Evolutionary conservation across 768 basidiomycete genomes (phyloP).

Genomic region (Pseudohyphozyma bogoriensis): DNA sequence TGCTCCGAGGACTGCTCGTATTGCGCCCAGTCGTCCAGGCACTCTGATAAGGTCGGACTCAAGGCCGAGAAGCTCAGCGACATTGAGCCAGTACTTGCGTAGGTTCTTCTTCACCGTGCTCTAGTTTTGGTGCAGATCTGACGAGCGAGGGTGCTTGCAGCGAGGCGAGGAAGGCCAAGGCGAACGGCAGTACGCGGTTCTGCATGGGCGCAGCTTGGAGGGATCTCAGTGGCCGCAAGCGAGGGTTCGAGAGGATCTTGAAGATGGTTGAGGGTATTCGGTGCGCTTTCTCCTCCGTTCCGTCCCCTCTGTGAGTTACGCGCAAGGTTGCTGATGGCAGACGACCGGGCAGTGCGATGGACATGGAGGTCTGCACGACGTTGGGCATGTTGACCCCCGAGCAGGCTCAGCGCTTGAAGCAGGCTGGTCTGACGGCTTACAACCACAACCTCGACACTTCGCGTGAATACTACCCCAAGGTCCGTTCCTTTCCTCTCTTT

Average conservation of each 20-base stretch:
- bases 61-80: constrained; percentile 78
- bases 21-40: constrained; percentile 93
- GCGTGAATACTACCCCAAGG: constrained; percentile 88
- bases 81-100: constrained; percentile 76
- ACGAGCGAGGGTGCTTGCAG: constrained; percentile 11
- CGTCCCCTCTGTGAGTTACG: not conserved
- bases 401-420: constrained; percentile 81
- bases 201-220: constrained; percentile 99
- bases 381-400: constrained; percentile 92
- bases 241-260: constrained; percentile 85
- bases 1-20: constrained; percentile 97
- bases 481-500: constrained; percentile 34
- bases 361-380: constrained; percentile 98
- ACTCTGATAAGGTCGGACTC: constrained; percentile 62
- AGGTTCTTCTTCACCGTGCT: not conserved
- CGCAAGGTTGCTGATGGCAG: not conserved
- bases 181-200: constrained; percentile 90
- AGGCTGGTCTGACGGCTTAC: constrained; percentile 92
- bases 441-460: constrained; percentile 99
- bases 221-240: constrained; percentile 81
- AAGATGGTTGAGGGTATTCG: constrained; percentile 62
- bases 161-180: constrained; percentile 87
- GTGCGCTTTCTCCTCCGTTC: constrained; percentile 9
- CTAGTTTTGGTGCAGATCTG: not conserved
- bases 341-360: constrained; percentile 59